A percentile compares a stretch with the other conserved stretches of the same genome.
Conservation (phyloP, 169 alveolate species). For the Plasmodium sp. region DNA sequence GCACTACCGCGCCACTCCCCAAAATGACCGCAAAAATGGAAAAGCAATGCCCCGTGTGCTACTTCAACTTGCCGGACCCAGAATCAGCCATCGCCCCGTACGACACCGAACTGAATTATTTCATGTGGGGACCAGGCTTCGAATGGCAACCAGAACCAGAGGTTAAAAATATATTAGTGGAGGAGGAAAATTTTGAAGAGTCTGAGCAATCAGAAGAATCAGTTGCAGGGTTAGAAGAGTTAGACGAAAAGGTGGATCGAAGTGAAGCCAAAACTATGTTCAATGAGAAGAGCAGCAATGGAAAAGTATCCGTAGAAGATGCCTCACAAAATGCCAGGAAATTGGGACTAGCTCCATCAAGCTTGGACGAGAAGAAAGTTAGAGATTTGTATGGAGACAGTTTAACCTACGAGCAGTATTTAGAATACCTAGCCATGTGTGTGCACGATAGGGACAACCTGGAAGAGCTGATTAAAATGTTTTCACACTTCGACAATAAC, state of each 20-base stretch:
- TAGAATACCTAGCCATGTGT: conserved; percentile 75
- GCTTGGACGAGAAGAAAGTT: conserved; percentile 73
- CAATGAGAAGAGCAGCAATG: conserved; percentile 75
- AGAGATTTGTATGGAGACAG: conserved; percentile 75
- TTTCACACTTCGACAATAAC: conserved; percentile 78
- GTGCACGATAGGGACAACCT: conserved; percentile 81
- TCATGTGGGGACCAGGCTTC: conserved; percentile 86
- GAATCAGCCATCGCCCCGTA: conserved; percentile 80
- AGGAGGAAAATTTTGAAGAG: conserved; percentile 65
- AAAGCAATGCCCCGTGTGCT: conserved; percentile 80
- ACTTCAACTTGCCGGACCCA: conserved; percentile 78
- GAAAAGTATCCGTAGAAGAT: conserved; percentile 51
- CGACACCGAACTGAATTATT: conserved; percentile 79
- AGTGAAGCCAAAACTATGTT: conserved; percentile 74
- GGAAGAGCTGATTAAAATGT: conserved; percentile 78
- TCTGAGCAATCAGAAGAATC: conserved; percentile 73
- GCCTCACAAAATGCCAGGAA: conserved; percentile 60
- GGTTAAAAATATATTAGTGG: conserved; percentile 14
- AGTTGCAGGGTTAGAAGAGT: conserved; percentile 71
- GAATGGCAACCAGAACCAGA: conserved; percentile 83
- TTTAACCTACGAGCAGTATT: conserved; percentile 77
- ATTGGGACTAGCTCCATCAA: conserved; percentile 84
- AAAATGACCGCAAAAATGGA: conserved; percentile 68
- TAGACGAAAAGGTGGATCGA: conserved; percentile 79
- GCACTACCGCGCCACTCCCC: background rate